phyloP scores from a whole-genome alignment of 805 yeast genomes.

The Candida corydali region DNA sequence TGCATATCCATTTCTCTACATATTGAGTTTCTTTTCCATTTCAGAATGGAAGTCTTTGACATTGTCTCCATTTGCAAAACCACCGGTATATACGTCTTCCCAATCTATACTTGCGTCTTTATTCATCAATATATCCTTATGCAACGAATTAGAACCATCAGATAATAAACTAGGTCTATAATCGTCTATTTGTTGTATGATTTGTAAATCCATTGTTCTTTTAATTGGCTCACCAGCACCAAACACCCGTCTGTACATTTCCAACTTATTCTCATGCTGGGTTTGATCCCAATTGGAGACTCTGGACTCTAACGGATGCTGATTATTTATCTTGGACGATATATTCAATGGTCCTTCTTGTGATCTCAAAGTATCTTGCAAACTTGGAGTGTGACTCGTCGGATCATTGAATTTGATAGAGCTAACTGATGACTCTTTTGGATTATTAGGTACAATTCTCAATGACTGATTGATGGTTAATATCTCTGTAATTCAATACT shows the following conservation, averaged over 20 bases:
- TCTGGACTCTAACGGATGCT: slow-evolving; percentile 84
- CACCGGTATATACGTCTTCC: slow-evolving; percentile 84
- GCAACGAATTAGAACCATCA: slow-evolving; percentile 59
- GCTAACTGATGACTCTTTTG: slow-evolving; percentile 44
- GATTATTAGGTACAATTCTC: slow-evolving; percentile 53
- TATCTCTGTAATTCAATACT: too few relatives aligned
- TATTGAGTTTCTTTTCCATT: slow-evolving; percentile 61
- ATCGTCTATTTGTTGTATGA: slow-evolving; percentile 69
- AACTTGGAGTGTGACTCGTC: slow-evolving; percentile 64
- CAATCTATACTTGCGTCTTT: slow-evolving; percentile 79
- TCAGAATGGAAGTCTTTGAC: slow-evolving; percentile 64
- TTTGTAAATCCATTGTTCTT: slow-evolving; percentile 81
- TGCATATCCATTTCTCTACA: too few relatives aligned
- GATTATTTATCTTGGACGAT: slow-evolving; percentile 61
- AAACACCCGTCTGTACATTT: slow-evolving; percentile 74
- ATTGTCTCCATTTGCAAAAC: slow-evolving; percentile 36
- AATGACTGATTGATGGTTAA: slow-evolving; percentile 34
- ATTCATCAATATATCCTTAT: slow-evolving; percentile 73
- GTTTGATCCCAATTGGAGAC: slow-evolving; percentile 76
- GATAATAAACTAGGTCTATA: slow-evolving; percentile 55
- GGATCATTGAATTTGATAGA: slow-evolving; percentile 49
- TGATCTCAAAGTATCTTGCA: slow-evolving; percentile 65
- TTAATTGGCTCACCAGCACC: slow-evolving; percentile 94
- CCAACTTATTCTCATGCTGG: slow-evolving; percentile 65
- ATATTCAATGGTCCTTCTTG: slow-evolving; percentile 60